Percentiles rank a stretch among this genome's conserved stretches.
Conservation (phyloP, 2,329 filamentous ascomycete genomes). For the Tolypocladium guangdongense region DNA sequence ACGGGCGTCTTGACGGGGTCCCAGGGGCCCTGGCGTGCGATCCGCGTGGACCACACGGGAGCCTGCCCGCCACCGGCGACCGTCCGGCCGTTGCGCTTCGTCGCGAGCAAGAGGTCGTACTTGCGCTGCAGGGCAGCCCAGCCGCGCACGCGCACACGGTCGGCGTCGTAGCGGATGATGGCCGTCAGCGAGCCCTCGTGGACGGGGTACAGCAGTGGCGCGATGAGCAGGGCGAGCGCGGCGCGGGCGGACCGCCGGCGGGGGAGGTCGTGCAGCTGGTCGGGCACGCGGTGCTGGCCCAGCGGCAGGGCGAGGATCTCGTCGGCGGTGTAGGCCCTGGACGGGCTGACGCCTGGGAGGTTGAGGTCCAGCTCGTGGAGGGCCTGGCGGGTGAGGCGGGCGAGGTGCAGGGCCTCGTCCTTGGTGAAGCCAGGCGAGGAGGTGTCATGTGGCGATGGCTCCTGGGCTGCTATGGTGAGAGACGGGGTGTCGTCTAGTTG, state of each 20-base stretch:
- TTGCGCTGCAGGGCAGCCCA: constrained; percentile 25
- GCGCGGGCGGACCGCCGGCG: constrained; percentile 22
- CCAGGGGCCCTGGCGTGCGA: constrained; percentile 23
- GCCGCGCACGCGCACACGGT: constrained; percentile 23
- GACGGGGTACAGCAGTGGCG: constrained; percentile 21
- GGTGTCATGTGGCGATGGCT: background rate
- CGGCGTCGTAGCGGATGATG: constrained; percentile 25
- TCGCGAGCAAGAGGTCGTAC: constrained; percentile 21
- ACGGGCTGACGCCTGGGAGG: constrained; percentile 17
- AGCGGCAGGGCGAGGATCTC: constrained; percentile 24
- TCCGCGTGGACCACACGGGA: constrained; percentile 21
- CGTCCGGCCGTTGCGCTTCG: constrained; percentile 17
- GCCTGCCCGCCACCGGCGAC: constrained; percentile 14
- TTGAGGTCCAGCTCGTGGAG: constrained; percentile 15
- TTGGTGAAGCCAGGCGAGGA: background rate
- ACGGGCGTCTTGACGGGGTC: constrained; percentile 17
- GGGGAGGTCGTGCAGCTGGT: constrained; percentile 21
- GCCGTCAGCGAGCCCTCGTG: constrained; percentile 22
- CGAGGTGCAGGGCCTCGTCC: constrained; percentile 15
- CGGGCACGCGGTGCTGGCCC: constrained; percentile 16
- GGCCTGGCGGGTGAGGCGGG: constrained; percentile 16
- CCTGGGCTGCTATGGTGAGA: background rate
- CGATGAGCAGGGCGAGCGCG: constrained; percentile 18
- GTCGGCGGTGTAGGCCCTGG: constrained; percentile 19
- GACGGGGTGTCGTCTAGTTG: background rate